Evolutionary conservation across 2,329 filamentous ascomycete genomes (phyloP), one percentile per base, ranked within the genome.

Genomic region (Calonectria henricotiae): DNA sequence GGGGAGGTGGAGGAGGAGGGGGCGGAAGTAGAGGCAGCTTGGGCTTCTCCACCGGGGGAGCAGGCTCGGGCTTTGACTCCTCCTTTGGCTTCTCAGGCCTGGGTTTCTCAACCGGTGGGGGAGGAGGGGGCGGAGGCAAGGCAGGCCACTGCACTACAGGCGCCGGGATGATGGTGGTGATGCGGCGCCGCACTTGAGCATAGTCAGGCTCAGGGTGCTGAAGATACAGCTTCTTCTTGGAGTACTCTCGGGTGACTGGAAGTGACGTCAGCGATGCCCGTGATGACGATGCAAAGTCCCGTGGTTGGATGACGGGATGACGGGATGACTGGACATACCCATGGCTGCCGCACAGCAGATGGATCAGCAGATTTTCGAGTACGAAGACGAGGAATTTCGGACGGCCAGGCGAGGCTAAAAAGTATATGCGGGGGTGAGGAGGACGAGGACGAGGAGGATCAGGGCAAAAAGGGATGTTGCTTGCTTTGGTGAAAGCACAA

Each of bases 191-290:
- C 64, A 82, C 77, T 54, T 79, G 77, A 71, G 80, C 76, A 66
- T 82, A 78, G 74, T 84, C 84, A 49, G 81, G 80, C 62, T 80
- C 81, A 8, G 84, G 83, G 47, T 82, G 82, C 46, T 81, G 77
- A 46, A 85, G 81, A 70, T 85, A 85, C 75, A 85, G 79, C 68
- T 82, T 82, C 78, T 84, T 85, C 78, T 85, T 85, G 71, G 74
- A 71, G 69, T 80, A 77, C 35, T 80, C 74, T 64, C 72, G 78
- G 73, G 77, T 78, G 68, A 76, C 75, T 79, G 64, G 60, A 17
- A 43, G 72, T 73, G 73, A 74, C 65, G 75, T 79, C 73, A 79
- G 77, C 68, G 65, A 74, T 69, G 62, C 60, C 60, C 70, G 68
- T 46, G 41, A 63, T 62, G 54, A 69, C 54, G 71, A 62, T 54